Evolutionary conservation across 139 green algal genomes (phyloP).

Genomic region (Desmodesmus armatus): DNA sequence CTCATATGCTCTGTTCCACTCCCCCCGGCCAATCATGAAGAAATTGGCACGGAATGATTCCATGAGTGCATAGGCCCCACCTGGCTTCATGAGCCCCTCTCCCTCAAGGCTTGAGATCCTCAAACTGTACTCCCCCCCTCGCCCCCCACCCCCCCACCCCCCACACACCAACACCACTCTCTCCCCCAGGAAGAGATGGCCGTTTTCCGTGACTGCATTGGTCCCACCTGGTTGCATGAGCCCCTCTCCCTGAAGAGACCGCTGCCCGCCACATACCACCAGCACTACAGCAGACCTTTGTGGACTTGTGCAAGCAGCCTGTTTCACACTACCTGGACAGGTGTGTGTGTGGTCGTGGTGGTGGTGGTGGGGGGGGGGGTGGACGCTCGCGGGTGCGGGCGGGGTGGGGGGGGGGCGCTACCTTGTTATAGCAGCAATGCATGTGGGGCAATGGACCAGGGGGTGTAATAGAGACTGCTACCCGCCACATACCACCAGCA

Average conservation of each 20-base stretch:
- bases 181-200: conserved; percentile 59
- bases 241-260: conserved; percentile 67
- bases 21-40: background rate
- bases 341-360: too few relatives aligned
- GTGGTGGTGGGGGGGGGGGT: too few relatives aligned
- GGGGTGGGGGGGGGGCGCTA: too few relatives aligned
- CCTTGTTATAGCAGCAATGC: too few relatives aligned
- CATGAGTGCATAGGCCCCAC: conserved; percentile 51
- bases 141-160: background rate
- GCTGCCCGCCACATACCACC: conserved; percentile 65
- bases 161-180: background rate
- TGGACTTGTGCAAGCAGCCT: conserved; percentile 56
- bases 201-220: conserved; percentile 59
- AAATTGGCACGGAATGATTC: conserved; percentile 55
- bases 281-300: conserved; percentile 55
- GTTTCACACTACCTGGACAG: conserved; percentile 59
- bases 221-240: conserved; percentile 43
- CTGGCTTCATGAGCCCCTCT: conserved; percentile 49
- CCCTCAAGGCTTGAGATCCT: conserved; percentile 55
- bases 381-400: too few relatives aligned
- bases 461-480: conserved; percentile 67
- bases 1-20: too few relatives aligned
- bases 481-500: conserved; percentile 57
- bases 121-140: too few relatives aligned
- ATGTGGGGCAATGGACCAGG: too few relatives aligned